Evolutionary conservation across 2,329 filamentous ascomycete genomes (phyloP).

Genomic region (Teratosphaeriaceae sp.): DNA sequence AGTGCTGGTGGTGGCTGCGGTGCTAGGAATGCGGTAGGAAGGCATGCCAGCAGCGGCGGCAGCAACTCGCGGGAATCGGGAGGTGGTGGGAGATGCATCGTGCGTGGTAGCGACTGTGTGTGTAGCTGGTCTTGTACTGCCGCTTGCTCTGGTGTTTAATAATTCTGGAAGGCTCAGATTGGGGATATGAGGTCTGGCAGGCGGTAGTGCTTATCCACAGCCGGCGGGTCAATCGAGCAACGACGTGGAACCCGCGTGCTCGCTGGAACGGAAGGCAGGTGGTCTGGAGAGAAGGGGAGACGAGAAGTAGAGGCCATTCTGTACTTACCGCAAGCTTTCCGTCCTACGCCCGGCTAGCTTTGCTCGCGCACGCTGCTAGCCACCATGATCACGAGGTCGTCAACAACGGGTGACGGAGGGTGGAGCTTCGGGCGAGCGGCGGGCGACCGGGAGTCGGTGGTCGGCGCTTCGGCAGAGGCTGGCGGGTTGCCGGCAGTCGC

Average conservation of each 20-base stretch:
- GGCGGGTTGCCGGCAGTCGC: too few species aligned
- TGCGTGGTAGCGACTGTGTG: not conserved
- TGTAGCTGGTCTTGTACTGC: not conserved
- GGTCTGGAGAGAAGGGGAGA: too few species aligned
- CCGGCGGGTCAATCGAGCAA: constrained; percentile 4
- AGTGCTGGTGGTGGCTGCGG: constrained; percentile 54
- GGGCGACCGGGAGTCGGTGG: not conserved
- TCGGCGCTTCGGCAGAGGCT: too few species aligned
- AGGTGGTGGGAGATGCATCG: constrained; percentile 29
- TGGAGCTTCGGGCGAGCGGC: not conserved
- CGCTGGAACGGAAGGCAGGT: too few species aligned
- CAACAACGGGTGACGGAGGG: too few species aligned
- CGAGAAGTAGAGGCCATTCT: too few species aligned
- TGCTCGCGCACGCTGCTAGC: not conserved
- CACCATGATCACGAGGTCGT: not conserved
- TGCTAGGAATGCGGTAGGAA: constrained; percentile 55
- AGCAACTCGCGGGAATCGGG: constrained; percentile 52
- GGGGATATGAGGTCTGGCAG: not conserved
- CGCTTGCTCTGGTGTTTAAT: too few species aligned
- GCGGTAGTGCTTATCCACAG: constrained; percentile 3
- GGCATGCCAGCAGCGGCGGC: constrained; percentile 56
- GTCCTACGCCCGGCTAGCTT: too few species aligned
- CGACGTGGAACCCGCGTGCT: not conserved
- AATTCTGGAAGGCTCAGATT: too few species aligned
- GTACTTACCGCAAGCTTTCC: too few species aligned